Evolutionary conservation across 1,139 yeast species (phyloP).

Genomic region (Scheffersomyces illinoinensis): DNA sequence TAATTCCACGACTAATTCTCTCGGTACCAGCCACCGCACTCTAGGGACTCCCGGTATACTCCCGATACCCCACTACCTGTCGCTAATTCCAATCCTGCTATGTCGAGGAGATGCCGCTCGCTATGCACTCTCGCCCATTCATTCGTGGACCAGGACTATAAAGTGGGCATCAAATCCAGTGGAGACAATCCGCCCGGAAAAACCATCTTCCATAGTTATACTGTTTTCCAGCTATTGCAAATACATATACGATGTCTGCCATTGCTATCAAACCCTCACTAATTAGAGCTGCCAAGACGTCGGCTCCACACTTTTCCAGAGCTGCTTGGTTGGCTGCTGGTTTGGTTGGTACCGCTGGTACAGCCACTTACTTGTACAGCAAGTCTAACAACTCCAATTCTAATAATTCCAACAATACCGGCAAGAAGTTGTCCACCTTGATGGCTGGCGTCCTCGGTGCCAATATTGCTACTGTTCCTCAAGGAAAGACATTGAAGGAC

Average conservation of each 20-base stretch:
- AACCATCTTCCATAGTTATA: not conserved
- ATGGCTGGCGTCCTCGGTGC: conserved; percentile 23
- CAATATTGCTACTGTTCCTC: conserved; percentile 20
- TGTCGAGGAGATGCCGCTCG: conserved; percentile 1
- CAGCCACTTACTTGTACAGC: conserved; percentile 18
- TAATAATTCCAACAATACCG: conserved; percentile 6
- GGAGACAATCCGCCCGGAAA: not conserved
- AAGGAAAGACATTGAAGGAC: conserved; percentile 45
- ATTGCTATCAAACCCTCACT: conserved; percentile 15
- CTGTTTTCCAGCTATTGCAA: not conserved
- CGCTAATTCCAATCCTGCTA: conserved; percentile 3
- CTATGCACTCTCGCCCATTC: not conserved
- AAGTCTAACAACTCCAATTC: conserved; percentile 10
- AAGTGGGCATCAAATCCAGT: not conserved
- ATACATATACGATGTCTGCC: conserved; percentile 14
- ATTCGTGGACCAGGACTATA: not conserved
- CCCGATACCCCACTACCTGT: conserved; percentile 3
- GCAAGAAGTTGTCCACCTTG: conserved; percentile 9
- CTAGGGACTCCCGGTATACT: not conserved
- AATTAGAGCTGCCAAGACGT: conserved; percentile 6
- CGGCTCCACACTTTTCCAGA: conserved; percentile 5
- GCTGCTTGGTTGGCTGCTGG: conserved; percentile 16
- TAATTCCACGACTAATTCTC: not conserved
- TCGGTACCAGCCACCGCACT: not conserved
- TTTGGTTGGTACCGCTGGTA: conserved; percentile 23